These are phyloP conservation scores for Pseudozyma tsukubaensis DNA, from an alignment of 1,284 basidiomycete genomes.

Conservation along the genomic window DNA sequence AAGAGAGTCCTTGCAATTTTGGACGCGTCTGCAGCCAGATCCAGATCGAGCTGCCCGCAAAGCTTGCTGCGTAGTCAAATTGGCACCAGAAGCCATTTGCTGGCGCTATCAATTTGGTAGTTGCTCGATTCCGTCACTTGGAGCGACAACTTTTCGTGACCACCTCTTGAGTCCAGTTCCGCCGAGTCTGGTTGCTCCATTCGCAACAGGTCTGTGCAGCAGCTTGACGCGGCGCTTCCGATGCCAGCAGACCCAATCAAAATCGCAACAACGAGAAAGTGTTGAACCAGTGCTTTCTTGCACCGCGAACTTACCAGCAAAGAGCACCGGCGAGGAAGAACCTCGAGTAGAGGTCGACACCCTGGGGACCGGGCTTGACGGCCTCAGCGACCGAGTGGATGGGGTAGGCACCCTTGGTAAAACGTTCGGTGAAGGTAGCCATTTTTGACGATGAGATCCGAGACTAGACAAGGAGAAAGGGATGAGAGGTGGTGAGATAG, in stretches of 20 bases:
- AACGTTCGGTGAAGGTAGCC: constrained; percentile 53
- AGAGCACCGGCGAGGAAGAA: constrained; percentile 84
- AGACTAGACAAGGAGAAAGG: not conserved
- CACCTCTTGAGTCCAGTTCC: no score
- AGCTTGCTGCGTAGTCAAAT: no score
- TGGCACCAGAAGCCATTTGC: no score
- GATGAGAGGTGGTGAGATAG: constrained; percentile 2
- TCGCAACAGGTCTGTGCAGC: no score
- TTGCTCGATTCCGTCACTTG: no score
- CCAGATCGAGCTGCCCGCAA: no score
- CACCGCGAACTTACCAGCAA: constrained; percentile 72
- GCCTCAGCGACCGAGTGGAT: constrained; percentile 59
- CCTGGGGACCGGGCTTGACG: constrained; percentile 55
- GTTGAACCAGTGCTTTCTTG: not conserved
- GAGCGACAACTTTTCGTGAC: no score
- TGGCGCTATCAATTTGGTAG: no score
- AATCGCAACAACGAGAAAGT: not conserved
- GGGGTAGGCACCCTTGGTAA: constrained; percentile 61
- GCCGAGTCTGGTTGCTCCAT: no score
- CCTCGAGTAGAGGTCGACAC: constrained; percentile 70
- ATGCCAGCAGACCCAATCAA: not conserved
- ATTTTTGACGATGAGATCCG: constrained; percentile 18
- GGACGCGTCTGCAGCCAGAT: no score
- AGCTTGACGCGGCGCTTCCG: no score
- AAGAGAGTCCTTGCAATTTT: no score